Conservation (phyloP, 2,329 filamentous ascomycete species). For the Cadophora sp. region DNA sequence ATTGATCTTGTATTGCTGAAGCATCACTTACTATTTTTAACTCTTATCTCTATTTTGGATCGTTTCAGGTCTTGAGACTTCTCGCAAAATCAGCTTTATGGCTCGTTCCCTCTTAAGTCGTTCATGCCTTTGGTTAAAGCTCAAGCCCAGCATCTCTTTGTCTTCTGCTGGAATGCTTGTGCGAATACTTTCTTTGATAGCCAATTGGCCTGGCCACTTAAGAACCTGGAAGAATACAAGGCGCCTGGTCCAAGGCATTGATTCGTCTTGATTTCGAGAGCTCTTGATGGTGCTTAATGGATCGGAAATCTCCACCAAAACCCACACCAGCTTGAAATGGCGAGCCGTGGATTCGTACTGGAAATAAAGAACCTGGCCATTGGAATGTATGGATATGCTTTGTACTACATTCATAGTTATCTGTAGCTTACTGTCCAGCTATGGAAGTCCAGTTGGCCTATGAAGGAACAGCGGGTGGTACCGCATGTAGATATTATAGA, state of each 20-base stretch:
- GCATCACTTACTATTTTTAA: background rate
- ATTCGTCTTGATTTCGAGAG: no score
- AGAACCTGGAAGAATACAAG: no score
- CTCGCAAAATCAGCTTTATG: no score
- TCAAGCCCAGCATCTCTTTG: no score
- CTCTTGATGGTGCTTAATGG: no score
- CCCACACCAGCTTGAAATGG: background rate
- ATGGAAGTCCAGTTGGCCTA: background rate
- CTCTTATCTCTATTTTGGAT: background rate
- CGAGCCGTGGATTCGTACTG: background rate
- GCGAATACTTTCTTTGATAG: no score
- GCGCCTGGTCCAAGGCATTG: no score
- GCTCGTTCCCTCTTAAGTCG: no score
- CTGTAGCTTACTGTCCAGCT: background rate
- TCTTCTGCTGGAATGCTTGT: no score
- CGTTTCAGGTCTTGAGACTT: background rate
- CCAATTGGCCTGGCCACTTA: no score
- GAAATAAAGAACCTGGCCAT: background rate
- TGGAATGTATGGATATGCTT: background rate
- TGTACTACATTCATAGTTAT: background rate
- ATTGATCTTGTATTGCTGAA: background rate
- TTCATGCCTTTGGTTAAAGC: no score
- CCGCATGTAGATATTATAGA: background rate
- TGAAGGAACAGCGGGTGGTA: background rate
- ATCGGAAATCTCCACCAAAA: no score